Base-by-base conservation (phyloP, 805 yeast genomes). In the Gaillardinia entomophila region DNA sequence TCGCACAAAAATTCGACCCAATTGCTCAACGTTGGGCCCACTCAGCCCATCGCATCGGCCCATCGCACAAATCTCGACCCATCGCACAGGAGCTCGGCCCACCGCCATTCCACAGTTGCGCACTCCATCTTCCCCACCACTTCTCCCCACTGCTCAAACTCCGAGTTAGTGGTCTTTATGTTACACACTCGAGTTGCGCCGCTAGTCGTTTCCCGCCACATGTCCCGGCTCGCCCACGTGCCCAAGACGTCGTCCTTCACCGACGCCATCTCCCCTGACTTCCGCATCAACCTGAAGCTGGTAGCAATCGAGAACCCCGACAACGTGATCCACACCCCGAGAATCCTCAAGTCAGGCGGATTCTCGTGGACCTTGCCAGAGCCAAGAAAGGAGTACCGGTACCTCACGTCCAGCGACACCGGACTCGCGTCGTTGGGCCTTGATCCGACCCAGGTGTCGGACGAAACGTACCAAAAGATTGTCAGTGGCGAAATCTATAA, bases 341-440 rank as follows among this genome's bases (percentile, higher is more conserved):
- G 71, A 22, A 46, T 59, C 2, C 48, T 66, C 16, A 48, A 64
- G 23, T 66, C 67, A 2, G 94, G 95, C 3, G 77, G 79, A 16
- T 90, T 70, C 51, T 76, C 92, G 2, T 90, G 76, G 70, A 70
- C 82, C 1, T 44, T 70, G 2, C 97, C 98, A 0, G 83, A 77
- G 27, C 47, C 46, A 19, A 56, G 89, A 38, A 66, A 70, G 36
- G 60, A 62, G 44, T 71, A 77, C 49, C 55, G 61, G 43, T 73
- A 77, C 37, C 45, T 87, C 16, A 57, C 80, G 12, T 71, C 79
- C 0, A 79, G 89, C 14, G 68, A 67, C 0, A 57, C 58, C 0
- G 92, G 94, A 0, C 47, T 86, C 26, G 46, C 49, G 1, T 86
- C 81, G 40, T 60, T 90, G 16, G 82, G 82, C 0, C 53, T 89